phyloP scores from a whole-genome alignment of 768 basidiomycete genomes.

The Lactifluus rugatus region DNA sequence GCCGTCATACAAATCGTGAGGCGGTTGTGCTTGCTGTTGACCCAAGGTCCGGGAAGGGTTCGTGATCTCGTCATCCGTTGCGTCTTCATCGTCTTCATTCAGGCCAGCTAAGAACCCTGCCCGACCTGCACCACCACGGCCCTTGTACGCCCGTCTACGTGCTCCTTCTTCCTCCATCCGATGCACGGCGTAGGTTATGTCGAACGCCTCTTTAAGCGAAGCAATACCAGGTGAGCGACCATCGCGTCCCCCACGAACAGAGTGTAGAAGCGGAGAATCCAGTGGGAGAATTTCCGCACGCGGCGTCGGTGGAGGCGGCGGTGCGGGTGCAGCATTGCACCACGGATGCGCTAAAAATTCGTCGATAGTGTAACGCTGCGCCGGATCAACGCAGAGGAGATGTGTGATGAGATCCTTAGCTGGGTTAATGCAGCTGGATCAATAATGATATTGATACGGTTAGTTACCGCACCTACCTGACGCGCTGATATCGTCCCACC shows the following conservation, averaged over 20 bases:
- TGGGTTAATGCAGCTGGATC: slow-evolving; percentile 25
- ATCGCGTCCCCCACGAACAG: slow-evolving; percentile 61
- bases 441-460: slow-evolving; percentile 8
- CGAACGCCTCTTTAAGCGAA: slow-evolving; percentile 94
- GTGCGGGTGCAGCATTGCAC: slow-evolving; percentile 65
- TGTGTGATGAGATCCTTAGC: slow-evolving; percentile 95
- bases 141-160: slow-evolving; percentile 71
- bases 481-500: slow-evolving; percentile 95
- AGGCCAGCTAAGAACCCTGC: slow-evolving; percentile 69
- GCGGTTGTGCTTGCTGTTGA: not conserved
- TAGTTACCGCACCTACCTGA: slow-evolving; percentile 43
- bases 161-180: slow-evolving; percentile 99
- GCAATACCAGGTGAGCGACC: slow-evolving; percentile 88
- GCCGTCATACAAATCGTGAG: slow-evolving; percentile 39
- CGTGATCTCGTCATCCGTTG: slow-evolving; percentile 45
- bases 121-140: slow-evolving; percentile 67
- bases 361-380: slow-evolving; percentile 94
- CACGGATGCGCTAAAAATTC: slow-evolving; percentile 96
- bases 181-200: slow-evolving; percentile 97
- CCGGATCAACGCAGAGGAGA: slow-evolving; percentile 89
- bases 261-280: slow-evolving; percentile 86
- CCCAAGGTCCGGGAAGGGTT: slow-evolving; percentile 22
- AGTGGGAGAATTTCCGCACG: slow-evolving; percentile 37
- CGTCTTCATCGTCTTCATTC: slow-evolving; percentile 87
- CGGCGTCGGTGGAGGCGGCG: slow-evolving; percentile 60